Evolutionary conservation across 768 basidiomycete genomes (phyloP).

Genomic region (Tephrocybe sp.): DNA sequence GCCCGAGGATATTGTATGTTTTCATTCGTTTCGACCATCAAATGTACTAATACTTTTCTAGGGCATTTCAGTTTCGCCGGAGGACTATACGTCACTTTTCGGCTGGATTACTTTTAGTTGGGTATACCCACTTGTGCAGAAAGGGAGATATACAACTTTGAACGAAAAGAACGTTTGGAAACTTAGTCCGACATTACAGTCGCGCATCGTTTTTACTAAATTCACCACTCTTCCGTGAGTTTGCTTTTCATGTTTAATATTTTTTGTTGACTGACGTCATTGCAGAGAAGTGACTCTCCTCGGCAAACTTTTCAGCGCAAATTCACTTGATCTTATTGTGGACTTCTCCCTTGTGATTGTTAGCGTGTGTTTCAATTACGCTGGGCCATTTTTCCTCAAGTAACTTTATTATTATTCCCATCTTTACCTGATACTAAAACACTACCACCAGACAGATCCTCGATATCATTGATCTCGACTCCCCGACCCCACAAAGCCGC

Average conservation of each 20-base stretch:
- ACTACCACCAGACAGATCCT: constrained; percentile 46
- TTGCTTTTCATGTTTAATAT: neutral
- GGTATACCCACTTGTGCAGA: constrained; percentile 64
- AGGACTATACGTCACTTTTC: constrained; percentile 74
- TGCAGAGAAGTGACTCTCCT: constrained; percentile 40
- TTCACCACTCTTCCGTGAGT: constrained; percentile 35
- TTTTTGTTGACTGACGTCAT: constrained; percentile 13
- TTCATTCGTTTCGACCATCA: no score
- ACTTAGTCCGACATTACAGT: constrained; percentile 67
- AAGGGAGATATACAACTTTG: constrained; percentile 53
- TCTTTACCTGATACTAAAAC: constrained; percentile 6
- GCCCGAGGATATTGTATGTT: no score
- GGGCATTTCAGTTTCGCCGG: constrained; percentile 59
- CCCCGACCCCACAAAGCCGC: constrained; percentile 50
- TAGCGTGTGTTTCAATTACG: constrained; percentile 76
- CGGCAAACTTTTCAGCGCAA: constrained; percentile 42
- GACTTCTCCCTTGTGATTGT: constrained; percentile 69
- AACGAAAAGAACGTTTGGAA: constrained; percentile 73
- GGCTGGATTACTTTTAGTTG: constrained; percentile 74
- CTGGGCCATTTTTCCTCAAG: constrained; percentile 83
- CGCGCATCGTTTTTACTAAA: constrained; percentile 61
- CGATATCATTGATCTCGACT: constrained; percentile 49
- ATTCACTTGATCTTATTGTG: constrained; percentile 48
- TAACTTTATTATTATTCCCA: constrained; percentile 50
- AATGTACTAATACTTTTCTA: no score